phyloP scores from a whole-genome alignment of 306 rosid genomes.

The Arachis hypogaea region DNA sequence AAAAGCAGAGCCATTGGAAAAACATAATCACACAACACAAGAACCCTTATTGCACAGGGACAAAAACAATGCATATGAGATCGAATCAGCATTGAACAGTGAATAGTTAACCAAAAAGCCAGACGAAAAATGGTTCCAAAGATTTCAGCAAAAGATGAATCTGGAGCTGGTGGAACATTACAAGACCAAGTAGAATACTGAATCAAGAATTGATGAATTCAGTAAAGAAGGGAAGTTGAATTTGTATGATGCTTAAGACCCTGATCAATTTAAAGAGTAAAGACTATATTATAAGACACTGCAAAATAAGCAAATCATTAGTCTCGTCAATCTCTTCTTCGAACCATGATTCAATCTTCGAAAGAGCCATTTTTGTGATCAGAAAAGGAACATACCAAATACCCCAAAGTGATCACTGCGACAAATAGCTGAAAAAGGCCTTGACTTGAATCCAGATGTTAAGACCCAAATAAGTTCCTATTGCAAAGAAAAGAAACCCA shows the following conservation, averaged over 20 bases:
- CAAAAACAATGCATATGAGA: conserved; percentile 18
- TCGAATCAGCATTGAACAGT: conserved; percentile 12
- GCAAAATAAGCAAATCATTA: conserved; percentile 3
- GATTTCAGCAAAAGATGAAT: background rate
- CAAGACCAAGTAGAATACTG: conserved; percentile 31
- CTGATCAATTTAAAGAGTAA: conserved; percentile 25
- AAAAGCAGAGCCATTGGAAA: conserved; percentile 14
- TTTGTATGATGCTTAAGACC: conserved; percentile 9
- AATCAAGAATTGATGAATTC: conserved; percentile 30
- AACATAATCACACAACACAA: conserved; percentile 14
- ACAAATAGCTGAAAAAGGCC: conserved; percentile 31
- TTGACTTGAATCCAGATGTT: conserved; percentile 14
- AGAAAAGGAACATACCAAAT: conserved; percentile 22
- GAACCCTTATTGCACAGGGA: background rate
- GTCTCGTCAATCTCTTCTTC: background rate
- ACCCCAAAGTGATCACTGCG: conserved; percentile 33
- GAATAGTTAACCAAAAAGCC: background rate
- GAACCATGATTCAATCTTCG: conserved; percentile 23
- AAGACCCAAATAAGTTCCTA: conserved; percentile 33
- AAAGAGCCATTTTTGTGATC: conserved; percentile 22
- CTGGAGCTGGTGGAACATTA: conserved; percentile 31
- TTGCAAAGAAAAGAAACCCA: conserved; percentile 13
- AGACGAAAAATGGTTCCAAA: conserved; percentile 20
- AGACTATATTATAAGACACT: background rate
- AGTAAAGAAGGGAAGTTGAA: conserved; percentile 22